Base-by-base conservation (phyloP, 371 early-diverging fungal species). In the Mortierella sp. region DNA sequence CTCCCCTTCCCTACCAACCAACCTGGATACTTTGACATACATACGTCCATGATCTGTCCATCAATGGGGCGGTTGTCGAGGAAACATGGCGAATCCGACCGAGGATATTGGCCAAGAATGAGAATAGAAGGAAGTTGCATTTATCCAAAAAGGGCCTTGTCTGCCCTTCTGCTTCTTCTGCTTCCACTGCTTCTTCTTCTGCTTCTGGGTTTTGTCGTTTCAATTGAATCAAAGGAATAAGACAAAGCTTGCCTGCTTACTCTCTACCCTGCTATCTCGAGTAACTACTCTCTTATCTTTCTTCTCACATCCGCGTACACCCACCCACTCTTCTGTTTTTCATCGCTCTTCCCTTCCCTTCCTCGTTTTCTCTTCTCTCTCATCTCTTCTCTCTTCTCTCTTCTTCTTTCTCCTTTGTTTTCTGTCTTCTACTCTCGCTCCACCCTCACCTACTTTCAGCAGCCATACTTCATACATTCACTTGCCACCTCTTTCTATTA, bases 321-420 rank as follows among this genome's bases (percentile, higher is more conserved):
- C 32, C 35, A 35, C 38, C 32, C 2, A 18, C 27, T 12, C 4
- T 35, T 35, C 16, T 21, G 32, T 11, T 38, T 65, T 65, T 65
- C 38, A 16, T 38, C 24, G 35, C 38, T 21, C 51, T 1, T 56
- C 56, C 56, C 56, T 16, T 24, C 54, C 7, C 56, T 68, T 38
- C 65, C 16, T 16, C 21, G 1, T 18, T 21, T 65, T 65, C 65
- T 38, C 21, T 35, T 21, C 24, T 24, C 24, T 38, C 35, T 35
- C 35, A 35, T 35, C 24, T 63, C 32, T 32, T 35, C 32, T 63
- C 29, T 32, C 6, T 32, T 29, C 11, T 32, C 60, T 14, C 12
- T 60, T 60, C 63, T 68, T 68, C 68, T 68, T 35, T 68, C 68
- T 35, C 35, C 41, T 68, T 68, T 60, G 11, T 63, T 63, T 63